phyloP scores from a whole-genome alignment of 176 grass and related monocot genomes.

The Saccharum spontaneum region DNA sequence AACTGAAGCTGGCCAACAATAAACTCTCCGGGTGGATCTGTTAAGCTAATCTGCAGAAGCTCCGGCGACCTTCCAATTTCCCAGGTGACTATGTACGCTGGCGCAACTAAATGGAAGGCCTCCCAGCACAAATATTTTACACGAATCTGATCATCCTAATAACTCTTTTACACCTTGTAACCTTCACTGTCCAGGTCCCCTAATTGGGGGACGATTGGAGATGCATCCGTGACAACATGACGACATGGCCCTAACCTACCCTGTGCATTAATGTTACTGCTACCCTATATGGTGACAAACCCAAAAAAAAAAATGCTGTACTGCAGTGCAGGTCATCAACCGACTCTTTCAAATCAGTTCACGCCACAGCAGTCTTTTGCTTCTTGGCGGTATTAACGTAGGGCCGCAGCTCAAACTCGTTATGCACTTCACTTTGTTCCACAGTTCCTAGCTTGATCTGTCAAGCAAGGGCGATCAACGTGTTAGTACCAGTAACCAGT shows the following conservation, averaged over 20 bases:
- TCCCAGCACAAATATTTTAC: too few relatives aligned
- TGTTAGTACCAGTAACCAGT: neutral
- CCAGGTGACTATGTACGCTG: too few relatives aligned
- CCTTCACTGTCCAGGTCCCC: too few relatives aligned
- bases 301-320: neutral
- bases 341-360: neutral
- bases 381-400: slow-evolving; percentile 83
- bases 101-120: too few relatives aligned
- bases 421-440: slow-evolving; percentile 69
- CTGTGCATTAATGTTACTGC: neutral
- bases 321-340: neutral
- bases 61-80: too few relatives aligned
- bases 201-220: too few relatives aligned
- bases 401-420: slow-evolving; percentile 59
- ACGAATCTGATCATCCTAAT: too few relatives aligned
- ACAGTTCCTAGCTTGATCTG: slow-evolving; percentile 71
- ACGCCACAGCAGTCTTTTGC: slow-evolving; percentile 63
- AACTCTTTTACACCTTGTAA: too few relatives aligned
- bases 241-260: neutral
- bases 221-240: too few relatives aligned
- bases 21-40: too few relatives aligned
- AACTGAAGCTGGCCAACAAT: too few relatives aligned
- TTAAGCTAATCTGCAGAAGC: too few relatives aligned
- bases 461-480: neutral
- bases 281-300: neutral